phyloP scores from a whole-genome alignment of 257 asterid species.

The Penstemon davidsonii region DNA sequence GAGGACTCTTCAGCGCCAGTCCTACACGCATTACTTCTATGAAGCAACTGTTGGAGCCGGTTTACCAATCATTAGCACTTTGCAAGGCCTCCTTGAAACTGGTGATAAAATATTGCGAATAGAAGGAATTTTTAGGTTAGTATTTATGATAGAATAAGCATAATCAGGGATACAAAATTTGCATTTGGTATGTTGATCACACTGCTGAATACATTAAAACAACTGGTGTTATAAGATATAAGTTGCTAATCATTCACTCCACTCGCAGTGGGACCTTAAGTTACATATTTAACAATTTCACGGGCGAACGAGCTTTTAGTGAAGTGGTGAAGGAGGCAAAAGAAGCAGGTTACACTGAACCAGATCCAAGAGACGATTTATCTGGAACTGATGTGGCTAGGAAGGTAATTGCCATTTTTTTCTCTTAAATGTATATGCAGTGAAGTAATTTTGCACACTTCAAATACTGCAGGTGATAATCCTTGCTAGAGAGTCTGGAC shows the following conservation, averaged over 20 bases:
- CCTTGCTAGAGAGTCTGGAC: slow-evolving; percentile 93
- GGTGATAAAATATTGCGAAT: slow-evolving; percentile 87
- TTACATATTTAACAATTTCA: slow-evolving; percentile 91
- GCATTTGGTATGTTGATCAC: not conserved
- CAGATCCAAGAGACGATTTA: slow-evolving; percentile 98
- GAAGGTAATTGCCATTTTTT: slow-evolving; percentile 52
- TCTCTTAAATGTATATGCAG: not conserved
- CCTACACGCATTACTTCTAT: slow-evolving; percentile 93
- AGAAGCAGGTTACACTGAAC: slow-evolving; percentile 98
- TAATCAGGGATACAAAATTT: not conserved
- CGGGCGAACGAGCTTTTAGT: slow-evolving; percentile 67
- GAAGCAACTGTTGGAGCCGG: slow-evolving; percentile 99
- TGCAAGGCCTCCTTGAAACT: slow-evolving; percentile 94
- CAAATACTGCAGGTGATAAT: slow-evolving; percentile 69
- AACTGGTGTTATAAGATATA: not conserved
- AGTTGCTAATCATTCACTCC: slow-evolving; percentile 26
- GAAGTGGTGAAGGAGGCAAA: slow-evolving; percentile 94
- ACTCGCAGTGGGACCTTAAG: slow-evolving; percentile 92
- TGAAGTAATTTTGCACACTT: not conserved
- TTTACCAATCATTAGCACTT: slow-evolving; percentile 89
- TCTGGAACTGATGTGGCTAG: slow-evolving; percentile 99
- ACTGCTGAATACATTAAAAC: too few relatives aligned
- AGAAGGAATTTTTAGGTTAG: slow-evolving; percentile 98
- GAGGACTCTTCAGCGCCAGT: slow-evolving; percentile 91
- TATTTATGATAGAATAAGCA: slow-evolving; percentile 10